Base-by-base conservation (phyloP, 495 filamentous ascomycete genomes). In the Arthonia radiata region DNA sequence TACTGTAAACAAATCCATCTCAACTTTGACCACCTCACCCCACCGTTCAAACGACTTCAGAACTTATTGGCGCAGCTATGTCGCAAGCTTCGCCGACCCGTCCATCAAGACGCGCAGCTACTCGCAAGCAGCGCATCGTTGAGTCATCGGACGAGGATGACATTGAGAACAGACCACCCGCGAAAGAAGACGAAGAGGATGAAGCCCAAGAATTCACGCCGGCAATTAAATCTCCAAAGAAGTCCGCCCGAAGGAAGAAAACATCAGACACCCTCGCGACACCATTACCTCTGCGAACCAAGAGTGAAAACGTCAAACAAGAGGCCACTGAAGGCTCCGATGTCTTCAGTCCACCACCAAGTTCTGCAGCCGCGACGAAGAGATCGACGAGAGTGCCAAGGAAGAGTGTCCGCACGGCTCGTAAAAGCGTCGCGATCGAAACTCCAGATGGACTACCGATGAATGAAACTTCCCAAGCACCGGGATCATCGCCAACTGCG, bases 171-270 rank as follows among this genome's bases (percentile, higher is more conserved):
- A 31, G 31, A 17, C 35, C 35, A 2, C 34, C 36, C 24, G 18
- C 36, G 38, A 38, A 23, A 37, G 36, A 3, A 28, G 50, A 61
- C 11, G 53, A 67, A 3, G 61, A 69, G 15, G 65, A 72, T n/a
- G 67, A 65, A 25, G 67, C 64, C 31, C 71, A 81, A 22, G 77
- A 83, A 13, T 86, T 76, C 35, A 77, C 74, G 10, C 78, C 77
- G 5, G 75, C 69, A 22, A 11, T 11, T 7, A 22, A 22, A 11
- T 11, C 19, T 7, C 7, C 19, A 22, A 11, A 22, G 11, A 36
- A 16, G 16, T 40, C 37, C 13, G 33, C 21, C 9, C 37, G 43
- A 24, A 41, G 37, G 30, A 43, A 37, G n/a, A 24, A 33, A 32
- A 2, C 26, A 33, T 13, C 33, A 41, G 8, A 35, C 43, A 15